Base-by-base conservation (phyloP, 768 basidiomycete genomes). In the Podaxis sp. region DNA sequence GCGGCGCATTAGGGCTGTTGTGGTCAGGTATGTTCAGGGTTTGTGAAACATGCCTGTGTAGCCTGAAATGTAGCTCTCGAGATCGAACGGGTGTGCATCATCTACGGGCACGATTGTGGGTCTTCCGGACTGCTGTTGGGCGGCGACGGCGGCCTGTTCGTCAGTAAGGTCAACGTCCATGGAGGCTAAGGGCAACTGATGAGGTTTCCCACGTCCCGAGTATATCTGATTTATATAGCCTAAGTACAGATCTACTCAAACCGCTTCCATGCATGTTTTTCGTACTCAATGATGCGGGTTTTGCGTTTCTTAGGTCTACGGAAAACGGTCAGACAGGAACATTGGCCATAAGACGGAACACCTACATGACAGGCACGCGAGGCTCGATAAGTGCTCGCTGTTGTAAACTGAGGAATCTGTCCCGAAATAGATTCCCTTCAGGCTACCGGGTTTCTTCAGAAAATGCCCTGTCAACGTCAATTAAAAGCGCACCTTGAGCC, bases 391-490 rank as follows among this genome's bases (percentile, higher is more conserved):
- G 79, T 0, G 90, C 92, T 28, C 93, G 82, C 63, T 95, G 90
- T 67, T 96, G 94, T 69, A 97, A 75, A 69, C 90, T 93, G 32
- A 88, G 73, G 76, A 93, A 94, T 1, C 93, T 85, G 70, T 97
- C 95, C 23, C 87, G 82, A 82, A 96, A 96, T 36, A 95, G 75
- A 70, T 96, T 97, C 25, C 95, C 95, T 77, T 97, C 94, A 16
- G 92, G 91, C 94, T 96, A 62, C 35, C 54, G 21, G 58, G 57
- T 16, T 52, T 40, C 40, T 61, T 62, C 23, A 55, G 54, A 52
- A 28, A 37, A 36, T 9, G 9, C 35, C 37, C 42, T 60, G 35
- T 21, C 36, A 44, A 58, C 11, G 2, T 18, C 27, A n/a, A 57
- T 55, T 53, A 3, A 21, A 47, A 18, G 74, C 82, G 46, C 55